These are phyloP conservation scores for Eucalyptus curtisii DNA, from an alignment of 345 rosid genomes.

Conservation along the genomic window DNA sequence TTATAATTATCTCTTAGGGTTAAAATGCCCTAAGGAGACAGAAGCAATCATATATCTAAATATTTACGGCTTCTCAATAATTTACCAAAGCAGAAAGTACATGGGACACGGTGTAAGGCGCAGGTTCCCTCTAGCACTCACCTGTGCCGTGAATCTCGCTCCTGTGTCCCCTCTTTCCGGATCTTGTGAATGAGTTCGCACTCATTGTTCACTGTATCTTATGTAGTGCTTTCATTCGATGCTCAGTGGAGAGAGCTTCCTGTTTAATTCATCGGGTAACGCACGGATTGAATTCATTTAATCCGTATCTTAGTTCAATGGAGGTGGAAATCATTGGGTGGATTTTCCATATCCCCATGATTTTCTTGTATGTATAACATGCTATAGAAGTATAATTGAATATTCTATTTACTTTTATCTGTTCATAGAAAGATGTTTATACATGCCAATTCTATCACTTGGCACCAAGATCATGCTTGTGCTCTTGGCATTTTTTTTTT, in stretches of 20 bases:
- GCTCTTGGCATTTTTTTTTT: not conserved
- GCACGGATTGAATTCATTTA: not conserved
- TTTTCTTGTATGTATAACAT: not conserved
- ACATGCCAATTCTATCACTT: not conserved
- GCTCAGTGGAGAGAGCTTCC: not conserved
- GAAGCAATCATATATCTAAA: constrained; percentile 6
- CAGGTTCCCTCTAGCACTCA: not conserved
- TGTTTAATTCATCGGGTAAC: not conserved
- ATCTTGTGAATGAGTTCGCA: not conserved
- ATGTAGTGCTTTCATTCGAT: not conserved
- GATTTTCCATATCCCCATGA: not conserved
- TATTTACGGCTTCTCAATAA: not conserved
- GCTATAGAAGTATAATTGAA: not conserved
- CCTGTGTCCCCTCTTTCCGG: constrained; percentile 13
- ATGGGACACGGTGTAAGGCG: not conserved
- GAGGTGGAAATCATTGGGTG: not conserved
- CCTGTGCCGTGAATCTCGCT: constrained; percentile 25
- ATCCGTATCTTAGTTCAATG: not conserved
- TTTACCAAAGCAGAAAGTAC: not conserved
- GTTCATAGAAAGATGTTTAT: not conserved
- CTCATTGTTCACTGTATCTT: not conserved
- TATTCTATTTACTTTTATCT: not conserved
- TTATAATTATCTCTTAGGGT: not conserved
- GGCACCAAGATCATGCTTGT: not conserved
- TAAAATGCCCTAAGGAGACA: constrained; percentile 12